Evolutionary conservation across 345 rosid genomes (phyloP).

Genomic region (Eucalyptus microcorys): DNA sequence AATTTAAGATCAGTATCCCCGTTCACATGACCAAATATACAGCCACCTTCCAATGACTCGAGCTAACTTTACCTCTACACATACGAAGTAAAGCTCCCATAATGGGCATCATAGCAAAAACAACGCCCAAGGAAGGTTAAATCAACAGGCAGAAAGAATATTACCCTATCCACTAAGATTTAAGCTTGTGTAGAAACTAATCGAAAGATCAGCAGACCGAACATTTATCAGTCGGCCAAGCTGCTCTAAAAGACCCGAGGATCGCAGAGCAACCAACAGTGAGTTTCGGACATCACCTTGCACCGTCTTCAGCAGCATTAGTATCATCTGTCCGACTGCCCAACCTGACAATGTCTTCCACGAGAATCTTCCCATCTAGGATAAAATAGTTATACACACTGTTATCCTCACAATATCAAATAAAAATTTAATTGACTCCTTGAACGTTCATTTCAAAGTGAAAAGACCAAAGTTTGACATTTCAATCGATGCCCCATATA

Average conservation of each 20-base stretch:
- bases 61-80: neutral
- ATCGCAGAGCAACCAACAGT: neutral
- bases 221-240: neutral
- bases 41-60: neutral
- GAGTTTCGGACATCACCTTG: neutral
- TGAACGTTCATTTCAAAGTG: neutral
- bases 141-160: neutral
- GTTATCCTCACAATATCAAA: neutral
- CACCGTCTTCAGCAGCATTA: conserved; percentile 13
- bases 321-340: conserved; percentile 58
- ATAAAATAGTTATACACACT: neutral
- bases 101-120: neutral
- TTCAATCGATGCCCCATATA: neutral
- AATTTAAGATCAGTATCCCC: neutral
- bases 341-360: conserved; percentile 82
- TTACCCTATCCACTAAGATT: neutral
- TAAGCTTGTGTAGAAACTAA: neutral
- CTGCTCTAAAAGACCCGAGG: neutral
- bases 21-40: neutral
- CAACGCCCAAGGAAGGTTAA: neutral
- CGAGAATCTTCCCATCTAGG: conserved; percentile 88
- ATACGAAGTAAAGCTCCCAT: neutral
- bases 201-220: neutral
- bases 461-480: neutral
- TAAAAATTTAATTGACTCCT: neutral